phyloP scores from a whole-genome alignment of 305 asterid species.

The Andrographis paniculata region DNA sequence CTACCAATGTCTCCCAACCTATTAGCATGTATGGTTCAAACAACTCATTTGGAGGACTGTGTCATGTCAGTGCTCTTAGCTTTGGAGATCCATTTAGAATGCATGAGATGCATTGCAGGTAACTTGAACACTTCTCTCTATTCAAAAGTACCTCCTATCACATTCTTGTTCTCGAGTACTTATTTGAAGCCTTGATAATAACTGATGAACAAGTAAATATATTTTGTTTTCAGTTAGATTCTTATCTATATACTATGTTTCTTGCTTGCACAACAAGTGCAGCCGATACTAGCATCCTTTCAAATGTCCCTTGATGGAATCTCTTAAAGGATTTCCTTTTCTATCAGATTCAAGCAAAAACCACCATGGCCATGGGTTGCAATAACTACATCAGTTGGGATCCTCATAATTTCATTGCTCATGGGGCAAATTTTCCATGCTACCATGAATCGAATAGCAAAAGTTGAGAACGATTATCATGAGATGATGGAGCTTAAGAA shows the following conservation, averaged over 20 bases:
- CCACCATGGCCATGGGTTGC: conserved; percentile 88
- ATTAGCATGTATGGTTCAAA: conserved; percentile 92
- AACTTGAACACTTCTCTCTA: background rate
- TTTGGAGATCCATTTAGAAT: conserved; percentile 92
- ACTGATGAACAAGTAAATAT: conserved; percentile 1
- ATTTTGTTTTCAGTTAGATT: background rate
- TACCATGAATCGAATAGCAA: conserved; percentile 70
- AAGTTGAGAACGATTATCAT: conserved; percentile 80
- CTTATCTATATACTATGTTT: background rate
- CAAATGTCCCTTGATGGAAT: background rate
- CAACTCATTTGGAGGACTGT: conserved; percentile 41
- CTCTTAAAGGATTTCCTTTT: conserved; percentile 1
- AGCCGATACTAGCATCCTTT: background rate
- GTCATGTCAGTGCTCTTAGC: conserved; percentile 66
- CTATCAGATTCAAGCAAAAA: conserved; percentile 76
- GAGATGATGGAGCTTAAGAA: conserved; percentile 67
- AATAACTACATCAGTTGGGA: conserved; percentile 39
- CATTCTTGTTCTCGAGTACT: background rate
- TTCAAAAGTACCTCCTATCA: background rate
- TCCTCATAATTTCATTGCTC: conserved; percentile 57
- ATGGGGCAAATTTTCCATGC: conserved; percentile 65
- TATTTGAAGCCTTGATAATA: conserved; percentile 2
- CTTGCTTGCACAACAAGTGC: background rate
- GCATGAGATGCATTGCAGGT: conserved; percentile 99
- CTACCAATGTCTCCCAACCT: conserved; percentile 51